Base-by-base conservation (phyloP, 2,329 filamentous ascomycete genomes). In the Diaporthe capsici region DNA sequence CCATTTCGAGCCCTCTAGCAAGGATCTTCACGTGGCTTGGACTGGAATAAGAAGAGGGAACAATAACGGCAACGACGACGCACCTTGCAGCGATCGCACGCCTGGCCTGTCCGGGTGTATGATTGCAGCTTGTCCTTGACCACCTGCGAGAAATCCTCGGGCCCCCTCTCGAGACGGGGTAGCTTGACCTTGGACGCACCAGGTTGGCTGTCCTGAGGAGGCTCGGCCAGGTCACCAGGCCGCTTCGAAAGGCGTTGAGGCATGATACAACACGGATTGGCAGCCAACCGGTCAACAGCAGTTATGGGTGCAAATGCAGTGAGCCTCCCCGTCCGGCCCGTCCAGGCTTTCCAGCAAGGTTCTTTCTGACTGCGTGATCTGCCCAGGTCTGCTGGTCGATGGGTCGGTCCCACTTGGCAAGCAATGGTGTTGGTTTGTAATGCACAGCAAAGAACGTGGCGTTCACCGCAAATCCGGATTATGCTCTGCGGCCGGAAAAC, bases 21-120 rank as follows among this genome's bases (percentile, higher is more conserved):
- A 13, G 22, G 25, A 39, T 20, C 20, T 37, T 1, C 5, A 22
- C n/a, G 20, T 47, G 7, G 17, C 20, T 7, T 51, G 47, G 2
- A 53, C 1, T 28, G n/a, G 44, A 37, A 17, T 10, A 0, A 4
- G 17, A 53, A 3, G n/a, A 39, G 49, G 22, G 8, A 53, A 22
- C 65, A 37, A 4, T 37, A 2, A 42, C 34, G 28, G 47, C 9
- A 68, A 68, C 31, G 9, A 9, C 65, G 17, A 76, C 88, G 80
- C 84, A 94, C 93, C 90, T 96, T 97, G 89, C 95, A 97, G 74
- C 95, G 90, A 84, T 97, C 95, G 88, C 95, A 97, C 44, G 95
- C 95, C 85, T 97, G 95, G 13, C 95, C 95, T 0, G 95, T 97
- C 75, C 90, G 86, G 28, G 88, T 89, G 78, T 90, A 90, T 4